Evolutionary conservation across 768 basidiomycete genomes (phyloP), one percentile per base, ranked within the genome.

Genomic region (Dentipellis sp.): DNA sequence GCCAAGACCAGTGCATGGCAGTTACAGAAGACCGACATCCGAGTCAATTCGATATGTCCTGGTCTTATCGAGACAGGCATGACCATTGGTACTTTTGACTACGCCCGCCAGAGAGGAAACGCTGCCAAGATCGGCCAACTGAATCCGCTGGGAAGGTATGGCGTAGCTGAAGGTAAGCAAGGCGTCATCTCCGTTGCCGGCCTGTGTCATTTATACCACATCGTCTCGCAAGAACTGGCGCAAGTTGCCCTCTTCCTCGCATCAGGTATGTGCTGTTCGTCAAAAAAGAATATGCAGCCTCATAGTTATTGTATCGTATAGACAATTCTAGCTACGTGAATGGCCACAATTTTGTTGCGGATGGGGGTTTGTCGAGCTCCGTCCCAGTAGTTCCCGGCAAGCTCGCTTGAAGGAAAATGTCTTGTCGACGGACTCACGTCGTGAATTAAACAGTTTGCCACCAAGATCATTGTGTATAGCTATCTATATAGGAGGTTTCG

Each of bases 31-130:
- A 85, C 83, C 1, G 87, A 92, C 69, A 79, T 97, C 61, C 88
- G 94, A 46, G 86, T 97, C 59, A 95, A 93, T 69, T 76, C 85
- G 46, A 83, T 97, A 62, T 94, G 92, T 65, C 94, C 94, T 5
- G 94, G 93, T 12, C 71, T 97, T 56, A 92, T 97, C 64, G 89
- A 95, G 73, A 97, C 94, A 9, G 88, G 85, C 51, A 97, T 97
- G 91, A 94, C 94, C 2, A 72, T 70, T 50, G 65, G 62, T n/a
- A 78, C 85, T 35, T 97, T 97, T 64, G 81, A 88, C 23, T 78
- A 78, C 50, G 94, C 94, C 29, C 82, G 87, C 21, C 68, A 81
- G 56, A 79, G 84, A 22, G 94, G 94, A 9, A 87, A 75, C n/a
- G 77, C 71, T 17, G 71, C 73, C 52, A 92, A 86, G 72, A 78